Evolutionary conservation across 2,329 filamentous ascomycete species (phyloP).

Genomic region (Cyphellophora attinorum): DNA sequence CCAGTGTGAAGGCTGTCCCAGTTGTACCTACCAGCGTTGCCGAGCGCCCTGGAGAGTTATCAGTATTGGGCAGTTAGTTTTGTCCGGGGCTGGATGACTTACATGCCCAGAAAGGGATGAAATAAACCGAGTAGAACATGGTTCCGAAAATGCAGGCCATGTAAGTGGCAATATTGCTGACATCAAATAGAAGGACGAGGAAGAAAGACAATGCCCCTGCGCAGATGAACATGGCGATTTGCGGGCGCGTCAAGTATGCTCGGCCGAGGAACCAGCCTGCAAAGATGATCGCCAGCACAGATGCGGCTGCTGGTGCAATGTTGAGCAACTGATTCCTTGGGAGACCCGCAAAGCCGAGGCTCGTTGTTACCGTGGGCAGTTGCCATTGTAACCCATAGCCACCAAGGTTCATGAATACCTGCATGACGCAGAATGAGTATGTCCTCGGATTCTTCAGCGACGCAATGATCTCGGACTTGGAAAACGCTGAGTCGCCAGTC

Average conservation of each 20-base stretch:
- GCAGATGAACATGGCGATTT: slow-evolving; percentile 31
- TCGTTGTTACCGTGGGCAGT: slow-evolving; percentile 31
- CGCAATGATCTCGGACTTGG: slow-evolving; percentile 27
- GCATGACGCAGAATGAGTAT: slow-evolving; percentile 38
- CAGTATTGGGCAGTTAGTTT: background rate
- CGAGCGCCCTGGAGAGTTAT: slow-evolving; percentile 43
- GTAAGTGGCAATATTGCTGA: slow-evolving; percentile 32
- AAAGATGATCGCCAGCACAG: slow-evolving; percentile 30
- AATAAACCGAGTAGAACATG: slow-evolving; percentile 34
- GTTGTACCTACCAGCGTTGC: slow-evolving; percentile 38
- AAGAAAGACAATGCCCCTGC: slow-evolving; percentile 34
- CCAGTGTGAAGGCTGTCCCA: slow-evolving; percentile 41
- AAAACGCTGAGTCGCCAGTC: slow-evolving; percentile 30
- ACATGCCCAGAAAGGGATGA: slow-evolving; percentile 38
- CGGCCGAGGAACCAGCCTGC: slow-evolving; percentile 30
- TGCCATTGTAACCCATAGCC: slow-evolving; percentile 36
- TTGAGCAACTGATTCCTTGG: slow-evolving; percentile 37
- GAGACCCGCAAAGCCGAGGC: slow-evolving; percentile 31
- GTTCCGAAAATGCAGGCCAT: slow-evolving; percentile 35
- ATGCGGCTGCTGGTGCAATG: slow-evolving; percentile 35
- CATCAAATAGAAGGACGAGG: slow-evolving; percentile 28
- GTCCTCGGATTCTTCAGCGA: slow-evolving; percentile 31
- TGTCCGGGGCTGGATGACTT: slow-evolving; percentile 8
- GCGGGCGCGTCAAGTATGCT: slow-evolving; percentile 31
- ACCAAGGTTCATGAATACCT: slow-evolving; percentile 38